Percentiles rank a stretch among this genome's conserved stretches.
Conservation (phyloP, 208 protist species). For the Blechomonas ayalai region DNA sequence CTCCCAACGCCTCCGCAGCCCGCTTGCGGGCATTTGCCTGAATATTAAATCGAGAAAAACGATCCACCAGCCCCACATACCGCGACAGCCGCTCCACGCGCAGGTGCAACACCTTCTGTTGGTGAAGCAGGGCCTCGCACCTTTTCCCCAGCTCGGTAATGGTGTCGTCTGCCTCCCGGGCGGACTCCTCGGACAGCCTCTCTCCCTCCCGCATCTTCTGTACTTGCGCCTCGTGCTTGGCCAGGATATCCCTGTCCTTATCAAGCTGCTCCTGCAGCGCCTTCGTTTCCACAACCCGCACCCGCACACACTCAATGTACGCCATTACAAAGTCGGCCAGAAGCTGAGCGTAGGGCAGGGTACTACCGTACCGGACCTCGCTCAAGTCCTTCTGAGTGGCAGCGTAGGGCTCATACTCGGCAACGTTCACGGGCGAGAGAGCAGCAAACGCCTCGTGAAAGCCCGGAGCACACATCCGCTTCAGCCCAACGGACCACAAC, state of each 20-base stretch:
- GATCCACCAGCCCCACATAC: slow-evolving; percentile 59
- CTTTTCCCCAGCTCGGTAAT: slow-evolving; percentile 6
- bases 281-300: slow-evolving; percentile 2
- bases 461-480: slow-evolving; percentile 33
- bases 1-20: slow-evolving; percentile 18
- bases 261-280: slow-evolving; percentile 2
- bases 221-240: slow-evolving; percentile 2
- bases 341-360: slow-evolving; percentile 31
- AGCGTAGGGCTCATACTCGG: slow-evolving; percentile 25
- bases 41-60: slow-evolving; percentile 46
- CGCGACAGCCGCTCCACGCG: slow-evolving; percentile 29
- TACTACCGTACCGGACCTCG: slow-evolving; percentile 35
- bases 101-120: slow-evolving; percentile 6
- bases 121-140: slow-evolving; percentile 10
- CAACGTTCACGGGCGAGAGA: slow-evolving; percentile 24
- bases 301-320: slow-evolving; percentile 28
- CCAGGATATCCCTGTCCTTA: slow-evolving; percentile 12
- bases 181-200: no score
- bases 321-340: slow-evolving; percentile 46
- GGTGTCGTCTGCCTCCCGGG: background rate
- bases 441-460: slow-evolving; percentile 28
- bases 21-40: slow-evolving; percentile 6
- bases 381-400: slow-evolving; percentile 22
- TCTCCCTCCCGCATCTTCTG: slow-evolving; percentile 8
- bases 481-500: slow-evolving; percentile 32